phyloP scores from a whole-genome alignment of 169 alveolate genomes.

The Cryptosporidium meleagridis region DNA sequence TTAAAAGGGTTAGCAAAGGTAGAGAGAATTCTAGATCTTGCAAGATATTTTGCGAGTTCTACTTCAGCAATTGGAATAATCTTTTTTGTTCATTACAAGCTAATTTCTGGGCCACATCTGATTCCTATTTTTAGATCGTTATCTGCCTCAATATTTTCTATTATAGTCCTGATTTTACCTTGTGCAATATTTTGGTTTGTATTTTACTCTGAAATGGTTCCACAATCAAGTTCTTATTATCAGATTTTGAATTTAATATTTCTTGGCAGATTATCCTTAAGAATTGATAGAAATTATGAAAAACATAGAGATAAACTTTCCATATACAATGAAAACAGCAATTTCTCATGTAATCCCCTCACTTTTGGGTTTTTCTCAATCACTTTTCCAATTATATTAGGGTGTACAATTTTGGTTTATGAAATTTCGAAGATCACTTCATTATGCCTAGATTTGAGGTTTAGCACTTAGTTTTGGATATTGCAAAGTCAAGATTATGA shows the following conservation, averaged over 20 bases:
- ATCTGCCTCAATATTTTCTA: conserved; percentile 18
- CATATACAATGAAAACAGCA: neutral
- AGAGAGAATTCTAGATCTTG: neutral
- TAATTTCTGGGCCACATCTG: conserved; percentile 15
- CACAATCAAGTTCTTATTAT: neutral
- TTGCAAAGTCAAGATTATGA: neutral
- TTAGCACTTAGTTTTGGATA: neutral
- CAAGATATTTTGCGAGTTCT: neutral
- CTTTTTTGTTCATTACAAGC: conserved; percentile 1
- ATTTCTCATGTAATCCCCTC: conserved; percentile 35
- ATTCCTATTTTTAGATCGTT: conserved; percentile 33
- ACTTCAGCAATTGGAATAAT: conserved; percentile 30
- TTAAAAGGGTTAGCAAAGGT: neutral
- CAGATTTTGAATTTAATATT: conserved; percentile 28
- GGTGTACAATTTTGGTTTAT: conserved; percentile 24
- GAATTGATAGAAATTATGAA: conserved; percentile 7
- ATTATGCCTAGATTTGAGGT: neutral
- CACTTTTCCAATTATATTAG: conserved; percentile 11
- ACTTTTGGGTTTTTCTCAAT: conserved; percentile 44
- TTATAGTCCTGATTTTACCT: conserved; percentile 27
- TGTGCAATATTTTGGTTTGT: conserved; percentile 57
- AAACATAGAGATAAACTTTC: conserved; percentile 1
- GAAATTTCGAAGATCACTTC: conserved; percentile 3
- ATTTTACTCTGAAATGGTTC: conserved; percentile 59
- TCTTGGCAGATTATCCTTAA: conserved; percentile 34